A percentile compares a stretch with the other conserved stretches of the same genome.
Conservation (phyloP, 371 early-diverging fungal genomes). For the Funneliformis caledonium region DNA sequence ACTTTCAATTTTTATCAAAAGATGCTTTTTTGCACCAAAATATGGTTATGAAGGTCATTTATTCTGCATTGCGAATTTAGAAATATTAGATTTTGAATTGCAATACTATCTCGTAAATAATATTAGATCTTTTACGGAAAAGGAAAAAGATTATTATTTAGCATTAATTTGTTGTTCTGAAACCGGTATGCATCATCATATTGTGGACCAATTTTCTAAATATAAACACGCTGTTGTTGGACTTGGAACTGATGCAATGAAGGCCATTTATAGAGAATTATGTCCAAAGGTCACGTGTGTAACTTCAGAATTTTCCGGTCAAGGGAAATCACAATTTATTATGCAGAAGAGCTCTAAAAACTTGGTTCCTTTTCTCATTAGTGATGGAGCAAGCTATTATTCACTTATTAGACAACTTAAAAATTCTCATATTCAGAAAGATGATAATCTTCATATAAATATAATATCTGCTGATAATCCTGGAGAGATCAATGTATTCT, state of each 20-base stretch:
- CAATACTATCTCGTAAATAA: conserved; percentile 33
- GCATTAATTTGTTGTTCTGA: conserved; percentile 30
- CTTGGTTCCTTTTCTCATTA: conserved; percentile 36
- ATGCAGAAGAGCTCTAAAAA: conserved; percentile 9
- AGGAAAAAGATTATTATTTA: conserved; percentile 11
- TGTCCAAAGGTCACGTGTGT: conserved; percentile 25
- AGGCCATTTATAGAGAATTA: conserved; percentile 16
- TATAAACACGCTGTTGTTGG: conserved; percentile 1
- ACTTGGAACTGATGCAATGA: conserved; percentile 25
- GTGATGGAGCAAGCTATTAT: conserved; percentile 6
- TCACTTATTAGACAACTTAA: neutral
- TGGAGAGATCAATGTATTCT: conserved; percentile 24
- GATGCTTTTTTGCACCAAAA: conserved; percentile 33
- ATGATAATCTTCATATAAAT: conserved; percentile 31
- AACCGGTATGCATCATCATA: conserved; percentile 38
- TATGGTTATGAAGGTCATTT: conserved; percentile 18
- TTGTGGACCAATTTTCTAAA: conserved; percentile 40
- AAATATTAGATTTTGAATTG: conserved; percentile 37
- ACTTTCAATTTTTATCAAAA: conserved; percentile 35
- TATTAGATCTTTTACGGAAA: conserved; percentile 1
- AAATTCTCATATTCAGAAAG: neutral
- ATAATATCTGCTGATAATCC: conserved; percentile 4
- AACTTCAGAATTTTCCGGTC: conserved; percentile 36
- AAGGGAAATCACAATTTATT: conserved; percentile 35
- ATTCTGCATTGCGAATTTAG: conserved; percentile 40